These are phyloP conservation scores for Phytophthora vignae DNA, from an alignment of 352 stramenopile genomes.

Conservation along the genomic window DNA sequence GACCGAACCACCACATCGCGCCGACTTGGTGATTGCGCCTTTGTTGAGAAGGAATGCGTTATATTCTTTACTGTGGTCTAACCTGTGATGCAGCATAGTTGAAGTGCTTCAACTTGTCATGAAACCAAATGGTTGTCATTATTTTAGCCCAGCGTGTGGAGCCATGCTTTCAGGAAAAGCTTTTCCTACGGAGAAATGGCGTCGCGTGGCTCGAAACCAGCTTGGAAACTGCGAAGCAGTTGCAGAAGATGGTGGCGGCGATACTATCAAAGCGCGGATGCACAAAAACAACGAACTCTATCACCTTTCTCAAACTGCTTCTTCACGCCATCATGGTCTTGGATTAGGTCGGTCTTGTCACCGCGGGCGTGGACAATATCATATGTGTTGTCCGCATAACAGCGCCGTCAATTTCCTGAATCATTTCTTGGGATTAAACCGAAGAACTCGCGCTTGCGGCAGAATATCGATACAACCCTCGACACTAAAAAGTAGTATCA, in stretches of 20 bases:
- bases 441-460: neutral
- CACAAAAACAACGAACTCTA: neutral
- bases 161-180: neutral
- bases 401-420: too few species aligned
- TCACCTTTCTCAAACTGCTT: too few species aligned
- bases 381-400: too few species aligned
- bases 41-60: neutral
- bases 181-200: neutral
- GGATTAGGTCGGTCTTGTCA: too few species aligned
- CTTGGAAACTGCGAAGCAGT: neutral
- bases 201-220: neutral
- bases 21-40: neutral
- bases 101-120: neutral
- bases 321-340: too few species aligned
- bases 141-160: too few species aligned
- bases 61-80: neutral
- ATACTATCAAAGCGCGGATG: neutral
- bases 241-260: neutral
- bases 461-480: neutral
- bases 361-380: too few species aligned
- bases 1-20: conserved; percentile 72
- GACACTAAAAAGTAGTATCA: neutral
- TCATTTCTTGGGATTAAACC: neutral
- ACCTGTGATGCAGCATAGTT: neutral
- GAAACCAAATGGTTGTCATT: too few species aligned